phyloP scores from a whole-genome alignment of 495 filamentous ascomycete species.

The Tuber magnatum region DNA sequence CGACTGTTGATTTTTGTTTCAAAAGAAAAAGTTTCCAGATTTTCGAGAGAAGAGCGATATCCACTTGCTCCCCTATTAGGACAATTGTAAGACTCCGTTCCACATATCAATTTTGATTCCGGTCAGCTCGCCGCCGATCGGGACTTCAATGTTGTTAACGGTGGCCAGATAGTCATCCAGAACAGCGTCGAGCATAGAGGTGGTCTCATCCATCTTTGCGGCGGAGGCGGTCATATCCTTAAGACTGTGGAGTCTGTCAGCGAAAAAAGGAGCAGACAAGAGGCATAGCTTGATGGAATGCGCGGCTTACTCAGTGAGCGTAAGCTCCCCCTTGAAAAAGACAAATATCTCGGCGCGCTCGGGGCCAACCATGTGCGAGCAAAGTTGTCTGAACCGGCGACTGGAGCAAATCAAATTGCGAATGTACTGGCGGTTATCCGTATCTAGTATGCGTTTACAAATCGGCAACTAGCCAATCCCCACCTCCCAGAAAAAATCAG shows the following conservation, averaged over 20 bases:
- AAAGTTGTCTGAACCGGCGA: conserved; percentile 30
- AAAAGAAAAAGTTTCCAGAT: background rate
- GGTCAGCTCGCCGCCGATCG: conserved; percentile 31
- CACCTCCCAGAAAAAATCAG: background rate
- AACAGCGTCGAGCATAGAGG: conserved; percentile 29
- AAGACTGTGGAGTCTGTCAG: conserved; percentile 16
- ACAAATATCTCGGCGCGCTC: conserved; percentile 31
- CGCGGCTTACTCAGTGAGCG: conserved; percentile 28
- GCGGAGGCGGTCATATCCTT: conserved; percentile 35
- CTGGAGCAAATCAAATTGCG: conserved; percentile 34
- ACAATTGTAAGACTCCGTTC: conserved; percentile 29
- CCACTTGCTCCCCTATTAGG: background rate
- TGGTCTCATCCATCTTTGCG: conserved; percentile 35
- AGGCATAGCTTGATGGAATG: background rate
- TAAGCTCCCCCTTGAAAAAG: conserved; percentile 34
- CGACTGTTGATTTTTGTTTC: background rate
- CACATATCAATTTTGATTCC: conserved; percentile 37
- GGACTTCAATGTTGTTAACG: conserved; percentile 22
- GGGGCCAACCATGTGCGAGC: conserved; percentile 31
- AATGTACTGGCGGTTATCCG: conserved; percentile 35
- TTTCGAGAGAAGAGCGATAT: background rate
- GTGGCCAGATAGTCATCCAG: conserved; percentile 28
- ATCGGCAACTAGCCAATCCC: conserved; percentile 25
- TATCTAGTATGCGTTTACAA: conserved; percentile 36
- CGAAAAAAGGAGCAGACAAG: background rate